Conservation (phyloP, 2,329 filamentous ascomycete genomes). For the Trichoderma harzianum region DNA sequence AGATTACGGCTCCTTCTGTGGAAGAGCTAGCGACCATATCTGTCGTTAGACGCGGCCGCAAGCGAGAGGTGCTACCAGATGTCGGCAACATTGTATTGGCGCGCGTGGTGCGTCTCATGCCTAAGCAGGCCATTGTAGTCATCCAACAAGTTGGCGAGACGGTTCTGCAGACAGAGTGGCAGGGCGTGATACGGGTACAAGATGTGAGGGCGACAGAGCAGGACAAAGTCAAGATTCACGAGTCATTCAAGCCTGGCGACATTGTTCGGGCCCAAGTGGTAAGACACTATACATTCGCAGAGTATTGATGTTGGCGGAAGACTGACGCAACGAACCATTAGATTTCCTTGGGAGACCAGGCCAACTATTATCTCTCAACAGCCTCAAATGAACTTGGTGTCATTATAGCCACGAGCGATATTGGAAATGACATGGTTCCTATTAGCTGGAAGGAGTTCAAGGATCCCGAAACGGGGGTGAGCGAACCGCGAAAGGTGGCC, state of each 20-base stretch:
- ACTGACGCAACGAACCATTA: slow-evolving; percentile 28
- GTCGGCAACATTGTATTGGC: slow-evolving; percentile 79
- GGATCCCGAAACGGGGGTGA: slow-evolving; percentile 73
- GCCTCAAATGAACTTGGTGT: slow-evolving; percentile 89
- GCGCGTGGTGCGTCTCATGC: slow-evolving; percentile 79
- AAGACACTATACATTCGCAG: slow-evolving; percentile 31
- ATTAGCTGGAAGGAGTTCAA: slow-evolving; percentile 94
- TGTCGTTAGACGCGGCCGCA: slow-evolving; percentile 47
- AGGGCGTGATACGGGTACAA: slow-evolving; percentile 80
- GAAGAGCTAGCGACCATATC: slow-evolving; percentile 53
- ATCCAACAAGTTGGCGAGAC: slow-evolving; percentile 78
- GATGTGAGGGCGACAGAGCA: slow-evolving; percentile 95
- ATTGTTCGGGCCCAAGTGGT: slow-evolving; percentile 83
- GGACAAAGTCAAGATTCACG: slow-evolving; percentile 86
- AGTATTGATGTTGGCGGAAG: not conserved
- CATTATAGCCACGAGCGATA: slow-evolving; percentile 86
- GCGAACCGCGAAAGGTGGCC: slow-evolving; percentile 86
- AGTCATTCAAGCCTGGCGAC: slow-evolving; percentile 90
- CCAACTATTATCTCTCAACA: slow-evolving; percentile 92
- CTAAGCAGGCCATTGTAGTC: slow-evolving; percentile 78
- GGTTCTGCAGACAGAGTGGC: slow-evolving; percentile 75
- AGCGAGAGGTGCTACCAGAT: slow-evolving; percentile 73
- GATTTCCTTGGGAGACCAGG: slow-evolving; percentile 90
- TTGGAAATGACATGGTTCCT: slow-evolving; percentile 86
- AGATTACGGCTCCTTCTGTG: slow-evolving; percentile 47